Percentiles rank a stretch among this genome's conserved stretches.
These are phyloP conservation scores for Dioscorea alata DNA, from an alignment of 106 monocot genomes.

Conservation along the genomic window DNA sequence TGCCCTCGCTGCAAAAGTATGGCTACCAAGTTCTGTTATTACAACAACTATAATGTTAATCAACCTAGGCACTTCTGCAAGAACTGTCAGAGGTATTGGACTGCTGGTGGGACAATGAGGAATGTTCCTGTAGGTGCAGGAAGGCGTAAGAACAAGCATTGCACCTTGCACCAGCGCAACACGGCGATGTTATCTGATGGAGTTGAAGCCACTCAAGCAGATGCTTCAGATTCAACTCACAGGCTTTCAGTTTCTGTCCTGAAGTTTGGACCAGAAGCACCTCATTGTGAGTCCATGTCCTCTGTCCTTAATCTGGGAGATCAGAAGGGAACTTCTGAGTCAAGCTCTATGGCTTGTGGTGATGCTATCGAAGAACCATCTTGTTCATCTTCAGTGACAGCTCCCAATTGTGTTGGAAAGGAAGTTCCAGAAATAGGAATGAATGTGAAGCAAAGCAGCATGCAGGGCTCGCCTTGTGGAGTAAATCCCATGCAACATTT, in stretches of 20 bases:
- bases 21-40: constrained; percentile 99
- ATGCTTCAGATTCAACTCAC: constrained; percentile 28
- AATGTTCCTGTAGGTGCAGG: constrained; percentile 98
- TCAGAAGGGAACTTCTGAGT: constrained; percentile 21
- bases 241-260: constrained; percentile 24
- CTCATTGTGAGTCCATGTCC: constrained; percentile 63
- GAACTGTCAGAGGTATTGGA: constrained; percentile 99
- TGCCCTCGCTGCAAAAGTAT: constrained; percentile 95
- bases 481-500: constrained; percentile 32
- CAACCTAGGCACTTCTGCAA: constrained; percentile 96
- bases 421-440: constrained; percentile 14
- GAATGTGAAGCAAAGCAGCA: constrained; percentile 19
- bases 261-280: constrained; percentile 54
- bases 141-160: constrained; percentile 80
- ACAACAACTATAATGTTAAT: constrained; percentile 94
- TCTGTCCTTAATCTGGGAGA: constrained; percentile 61
- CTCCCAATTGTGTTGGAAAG: constrained; percentile 35
- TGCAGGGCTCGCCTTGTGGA: constrained; percentile 25
- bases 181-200: constrained; percentile 29
- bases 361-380: constrained; percentile 56
- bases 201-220: constrained; percentile 18
- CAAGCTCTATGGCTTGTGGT: background rate
- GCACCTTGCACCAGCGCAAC: constrained; percentile 38
- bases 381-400: constrained; percentile 36
- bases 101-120: constrained; percentile 95